Percentiles rank a stretch among this genome's conserved stretches.
These are phyloP conservation scores for Psilocybe tampanensis DNA, from an alignment of 768 basidiomycete species.

Conservation along the genomic window DNA sequence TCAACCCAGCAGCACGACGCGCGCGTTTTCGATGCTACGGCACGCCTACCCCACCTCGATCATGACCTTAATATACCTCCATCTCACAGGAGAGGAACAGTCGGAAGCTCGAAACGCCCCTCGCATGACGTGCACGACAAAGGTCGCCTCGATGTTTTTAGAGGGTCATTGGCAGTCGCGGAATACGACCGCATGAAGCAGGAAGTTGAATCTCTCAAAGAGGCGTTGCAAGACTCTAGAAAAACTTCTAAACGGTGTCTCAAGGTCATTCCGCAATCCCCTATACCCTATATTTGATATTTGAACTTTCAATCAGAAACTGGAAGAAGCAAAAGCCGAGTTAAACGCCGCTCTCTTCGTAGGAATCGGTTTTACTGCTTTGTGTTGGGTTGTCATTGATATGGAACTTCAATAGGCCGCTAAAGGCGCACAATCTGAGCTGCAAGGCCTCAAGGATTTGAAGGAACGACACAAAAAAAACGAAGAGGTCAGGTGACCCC, in stretches of 20 bases:
- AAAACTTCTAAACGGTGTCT: conserved; percentile 55
- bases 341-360: conserved; percentile 41
- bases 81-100: conserved; percentile 1
- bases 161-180: conserved; percentile 41
- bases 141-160: not conserved
- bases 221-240: conserved; percentile 45
- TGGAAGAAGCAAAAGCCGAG: conserved; percentile 54
- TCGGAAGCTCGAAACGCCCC: not conserved
- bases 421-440: conserved; percentile 46
- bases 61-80: not conserved
- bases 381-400: no score
- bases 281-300: not conserved
- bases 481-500: conserved; percentile 50
- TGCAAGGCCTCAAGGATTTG: conserved; percentile 45
- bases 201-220: conserved; percentile 60
- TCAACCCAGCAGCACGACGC: not conserved
- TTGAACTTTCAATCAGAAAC: conserved; percentile 29
- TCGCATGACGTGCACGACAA: not conserved
- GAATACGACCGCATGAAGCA: conserved; percentile 58
- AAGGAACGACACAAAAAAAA: conserved; percentile 50
- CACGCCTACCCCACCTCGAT: not conserved
- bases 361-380: conserved; percentile 11
- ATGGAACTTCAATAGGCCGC: conserved; percentile 34
- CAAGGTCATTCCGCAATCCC: conserved; percentile 39
- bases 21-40: conserved; percentile 3